These are phyloP conservation scores for Ophiostoma ulmi DNA, from an alignment of 2,329 filamentous ascomycete species.

Conservation along the genomic window DNA sequence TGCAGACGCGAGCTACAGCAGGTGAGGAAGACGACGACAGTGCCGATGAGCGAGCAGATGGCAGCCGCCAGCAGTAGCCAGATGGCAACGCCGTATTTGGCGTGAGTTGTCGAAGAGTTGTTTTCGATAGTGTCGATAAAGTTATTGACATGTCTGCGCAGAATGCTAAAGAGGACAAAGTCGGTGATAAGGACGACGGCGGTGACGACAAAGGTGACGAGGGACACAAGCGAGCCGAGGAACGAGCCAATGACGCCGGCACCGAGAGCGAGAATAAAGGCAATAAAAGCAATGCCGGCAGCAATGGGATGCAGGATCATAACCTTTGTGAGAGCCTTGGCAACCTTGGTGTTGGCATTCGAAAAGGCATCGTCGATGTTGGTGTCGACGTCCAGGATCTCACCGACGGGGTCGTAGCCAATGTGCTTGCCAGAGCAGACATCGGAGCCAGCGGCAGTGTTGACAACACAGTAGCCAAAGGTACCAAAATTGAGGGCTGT, in stretches of 20 bases:
- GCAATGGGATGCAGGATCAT: constrained; percentile 60
- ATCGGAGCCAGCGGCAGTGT: constrained; percentile 29
- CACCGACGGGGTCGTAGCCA: constrained; percentile 51
- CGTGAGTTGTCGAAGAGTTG: constrained; percentile 20
- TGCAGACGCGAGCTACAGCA: constrained; percentile 52
- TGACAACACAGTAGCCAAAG: constrained; percentile 52
- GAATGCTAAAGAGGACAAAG: constrained; percentile 52
- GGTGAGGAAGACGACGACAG: constrained; percentile 54
- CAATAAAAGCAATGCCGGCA: constrained; percentile 53
- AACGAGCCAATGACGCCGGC: constrained; percentile 50
- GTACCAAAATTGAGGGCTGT: constrained; percentile 49
- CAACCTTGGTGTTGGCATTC: constrained; percentile 27
- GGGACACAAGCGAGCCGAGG: constrained; percentile 45
- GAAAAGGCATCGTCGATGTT: constrained; percentile 41
- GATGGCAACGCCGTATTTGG: constrained; percentile 50
- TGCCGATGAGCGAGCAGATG: constrained; percentile 50
- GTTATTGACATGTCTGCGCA: constrained; percentile 52
- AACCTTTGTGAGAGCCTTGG: constrained; percentile 48
- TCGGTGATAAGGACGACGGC: constrained; percentile 49
- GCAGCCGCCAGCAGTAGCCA: constrained; percentile 57
- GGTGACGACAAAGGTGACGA: constrained; percentile 46
- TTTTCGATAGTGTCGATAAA: constrained; percentile 41
- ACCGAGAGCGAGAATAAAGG: constrained; percentile 51
- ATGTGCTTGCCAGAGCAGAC: constrained; percentile 45
- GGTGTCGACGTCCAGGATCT: constrained; percentile 1